A percentile compares a stretch with the other conserved stretches of the same genome.
Evolutionary conservation across 164 flowering plant genomes (phyloP).

Genomic region (Dillenia suffruticosa): DNA sequence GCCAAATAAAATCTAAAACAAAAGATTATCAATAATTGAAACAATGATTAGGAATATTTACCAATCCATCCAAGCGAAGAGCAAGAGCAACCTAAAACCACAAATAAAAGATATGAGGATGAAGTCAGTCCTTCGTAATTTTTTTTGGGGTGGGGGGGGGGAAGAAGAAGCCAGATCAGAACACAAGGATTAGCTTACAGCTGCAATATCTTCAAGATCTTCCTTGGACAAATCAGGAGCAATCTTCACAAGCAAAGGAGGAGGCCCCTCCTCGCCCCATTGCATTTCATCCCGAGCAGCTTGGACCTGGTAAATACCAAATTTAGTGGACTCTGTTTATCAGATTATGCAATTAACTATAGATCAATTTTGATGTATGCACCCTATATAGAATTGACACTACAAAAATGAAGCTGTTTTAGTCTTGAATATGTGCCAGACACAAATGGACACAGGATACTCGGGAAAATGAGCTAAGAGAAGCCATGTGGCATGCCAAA

Average conservation of each 20-base stretch:
- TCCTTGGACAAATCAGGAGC: conserved; percentile 92
- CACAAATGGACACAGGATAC: too few species aligned
- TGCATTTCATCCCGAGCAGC: conserved; percentile 99
- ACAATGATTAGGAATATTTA: conserved; percentile 19
- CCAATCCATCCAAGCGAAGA: conserved; percentile 95
- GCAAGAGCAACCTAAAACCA: conserved; percentile 84
- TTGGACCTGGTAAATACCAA: conserved; percentile 52
- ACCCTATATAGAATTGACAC: too few species aligned
- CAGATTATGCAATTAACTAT: too few species aligned
- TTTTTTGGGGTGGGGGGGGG: too few species aligned
- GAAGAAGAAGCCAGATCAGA: neutral
- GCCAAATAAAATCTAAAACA: too few species aligned
- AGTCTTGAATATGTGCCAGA: too few species aligned
- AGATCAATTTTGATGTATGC: too few species aligned
- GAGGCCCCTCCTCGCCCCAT: conserved; percentile 99
- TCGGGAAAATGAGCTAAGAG: too few species aligned
- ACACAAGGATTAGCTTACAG: conserved; percentile 37
- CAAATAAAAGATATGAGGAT: conserved; percentile 14
- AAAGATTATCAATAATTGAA: neutral
- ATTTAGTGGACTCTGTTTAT: too few species aligned
- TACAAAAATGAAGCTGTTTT: too few species aligned
- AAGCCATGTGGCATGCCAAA: too few species aligned
- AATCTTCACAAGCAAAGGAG: conserved; percentile 95
- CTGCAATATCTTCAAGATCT: conserved; percentile 99
- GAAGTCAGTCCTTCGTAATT: too few species aligned